These are phyloP conservation scores for Stentor roeselii DNA, from an alignment of 73 alveolate species.

Conservation along the genomic window DNA sequence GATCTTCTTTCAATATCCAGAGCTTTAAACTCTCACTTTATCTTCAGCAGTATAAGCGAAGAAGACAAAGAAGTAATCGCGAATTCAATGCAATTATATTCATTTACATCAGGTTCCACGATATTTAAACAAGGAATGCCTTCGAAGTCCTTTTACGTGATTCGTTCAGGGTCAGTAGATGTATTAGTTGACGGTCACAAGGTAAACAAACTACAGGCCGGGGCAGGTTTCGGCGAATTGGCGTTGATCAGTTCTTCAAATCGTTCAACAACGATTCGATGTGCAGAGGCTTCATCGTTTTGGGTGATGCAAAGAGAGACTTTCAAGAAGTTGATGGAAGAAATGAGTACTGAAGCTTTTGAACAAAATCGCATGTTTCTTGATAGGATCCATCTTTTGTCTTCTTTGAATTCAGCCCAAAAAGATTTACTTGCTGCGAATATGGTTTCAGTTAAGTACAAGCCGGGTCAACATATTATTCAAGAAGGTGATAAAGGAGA, in stretches of 20 bases:
- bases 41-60: not conserved
- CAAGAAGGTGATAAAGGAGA: constrained; percentile 14
- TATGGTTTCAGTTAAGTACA: not conserved
- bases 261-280: not conserved
- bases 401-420: not conserved
- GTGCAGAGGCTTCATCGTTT: not conserved
- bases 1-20: not conserved
- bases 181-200: not conserved
- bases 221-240: not conserved
- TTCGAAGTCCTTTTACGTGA: not conserved
- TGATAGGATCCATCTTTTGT: not conserved
- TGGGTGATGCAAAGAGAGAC: not conserved
- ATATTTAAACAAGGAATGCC: not conserved
- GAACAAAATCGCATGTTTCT: not conserved
- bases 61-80: not conserved
- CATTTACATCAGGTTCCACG: not conserved
- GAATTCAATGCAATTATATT: not conserved
- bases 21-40: not conserved
- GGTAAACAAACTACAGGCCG: not conserved
- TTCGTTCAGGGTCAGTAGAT: not conserved
- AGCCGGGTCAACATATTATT: not conserved
- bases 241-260: not conserved
- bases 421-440: not conserved
- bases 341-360: not conserved
- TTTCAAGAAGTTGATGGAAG: not conserved